Base-by-base conservation (phyloP, 345 rosid species). In the Gossypium stocksii region DNA sequence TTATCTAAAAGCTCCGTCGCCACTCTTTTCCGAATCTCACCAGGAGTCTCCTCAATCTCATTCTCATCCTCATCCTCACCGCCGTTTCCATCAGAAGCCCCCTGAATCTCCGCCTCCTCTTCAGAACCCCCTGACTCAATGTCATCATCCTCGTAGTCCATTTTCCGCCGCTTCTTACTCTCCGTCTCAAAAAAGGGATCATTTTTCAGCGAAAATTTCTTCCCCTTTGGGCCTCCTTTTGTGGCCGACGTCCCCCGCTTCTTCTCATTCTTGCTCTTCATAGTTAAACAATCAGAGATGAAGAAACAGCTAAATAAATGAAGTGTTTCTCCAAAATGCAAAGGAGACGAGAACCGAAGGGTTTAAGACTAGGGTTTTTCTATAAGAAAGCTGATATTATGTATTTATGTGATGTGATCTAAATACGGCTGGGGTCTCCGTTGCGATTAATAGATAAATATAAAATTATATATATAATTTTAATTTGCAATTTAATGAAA, bases 1-100 rank as follows among this genome's bases (percentile, higher is more conserved):
- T 80, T 82, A 25, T 84, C 86, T 73, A 96, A 75, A 48, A 80
- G 56, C 61, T 74, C 84, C 56, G 79, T 82, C 2, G 97, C 97
- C 12, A 91, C 41, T 66, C 97, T 83, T 79, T 89, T 86, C 79
- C 92, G 80, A 79, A 73, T 89, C 87, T 96, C 99, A 14, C 78
- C 93, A 0, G 86, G 89, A 1, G 97, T 91, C 87, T 95, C 98
- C 56, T 71, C 77, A 56, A 80, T 52, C 41, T 46, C 89, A 53
- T 71, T 83, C 61, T 71, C 85, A 3, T 74, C 73, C 19, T 19
- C 66, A 38, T 63, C 82, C 19, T 41, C 79, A 9, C 71, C 81
- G 17, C 73, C 86, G 20, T 46, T 70, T n/a, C 66, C 81, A 20
- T 76, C 83, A 20, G 76, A 75, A 14, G 64, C 80, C 0, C 72